phyloP scores from a whole-genome alignment of 2,329 filamentous ascomycete genomes.

The Didymella pinodella region DNA sequence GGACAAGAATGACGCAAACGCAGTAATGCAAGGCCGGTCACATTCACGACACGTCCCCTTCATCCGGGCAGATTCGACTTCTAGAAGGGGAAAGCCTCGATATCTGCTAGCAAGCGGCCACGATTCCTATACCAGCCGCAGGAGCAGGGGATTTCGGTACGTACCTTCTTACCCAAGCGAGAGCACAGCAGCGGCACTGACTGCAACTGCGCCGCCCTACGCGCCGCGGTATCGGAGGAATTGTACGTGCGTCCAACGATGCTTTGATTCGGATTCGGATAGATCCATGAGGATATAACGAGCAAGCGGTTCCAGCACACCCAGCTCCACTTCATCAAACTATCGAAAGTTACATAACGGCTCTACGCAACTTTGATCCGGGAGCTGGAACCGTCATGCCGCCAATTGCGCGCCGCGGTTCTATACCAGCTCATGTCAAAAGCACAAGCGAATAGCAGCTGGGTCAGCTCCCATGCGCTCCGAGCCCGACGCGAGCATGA shows the following conservation, averaged over 20 bases:
- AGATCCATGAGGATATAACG: conserved; percentile 8
- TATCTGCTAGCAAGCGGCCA: conserved; percentile 11
- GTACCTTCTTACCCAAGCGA: conserved; percentile 21
- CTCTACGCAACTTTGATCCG: conserved; percentile 17
- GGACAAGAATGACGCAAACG: conserved; percentile 14
- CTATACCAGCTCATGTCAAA: conserved; percentile 11
- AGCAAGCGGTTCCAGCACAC: conserved; percentile 17
- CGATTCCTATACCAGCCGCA: conserved; percentile 18
- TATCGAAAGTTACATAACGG: conserved; percentile 21
- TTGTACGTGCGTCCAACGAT: not conserved
- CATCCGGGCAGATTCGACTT: conserved; percentile 24
- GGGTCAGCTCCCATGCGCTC: conserved; percentile 4
- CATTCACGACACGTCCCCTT: conserved; percentile 30
- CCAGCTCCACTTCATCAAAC: conserved; percentile 18
- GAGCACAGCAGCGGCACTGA: conserved; percentile 8
- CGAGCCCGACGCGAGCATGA: conserved; percentile 1
- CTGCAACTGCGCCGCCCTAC: conserved; percentile 15
- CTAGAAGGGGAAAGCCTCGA: conserved; percentile 6
- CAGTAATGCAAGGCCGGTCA: conserved; percentile 18
- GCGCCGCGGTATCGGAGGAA: conserved; percentile 18
- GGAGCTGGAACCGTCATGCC: conserved; percentile 11
- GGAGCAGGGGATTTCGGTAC: conserved; percentile 22
- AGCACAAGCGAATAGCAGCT: conserved; percentile 3
- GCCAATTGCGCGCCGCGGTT: conserved; percentile 15
- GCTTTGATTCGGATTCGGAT: conserved; percentile 1